Evolutionary conservation across 371 early-diverging fungal genomes (phyloP), one percentile per base, ranked within the genome.

Genomic region (Mucor lusitanicus): DNA sequence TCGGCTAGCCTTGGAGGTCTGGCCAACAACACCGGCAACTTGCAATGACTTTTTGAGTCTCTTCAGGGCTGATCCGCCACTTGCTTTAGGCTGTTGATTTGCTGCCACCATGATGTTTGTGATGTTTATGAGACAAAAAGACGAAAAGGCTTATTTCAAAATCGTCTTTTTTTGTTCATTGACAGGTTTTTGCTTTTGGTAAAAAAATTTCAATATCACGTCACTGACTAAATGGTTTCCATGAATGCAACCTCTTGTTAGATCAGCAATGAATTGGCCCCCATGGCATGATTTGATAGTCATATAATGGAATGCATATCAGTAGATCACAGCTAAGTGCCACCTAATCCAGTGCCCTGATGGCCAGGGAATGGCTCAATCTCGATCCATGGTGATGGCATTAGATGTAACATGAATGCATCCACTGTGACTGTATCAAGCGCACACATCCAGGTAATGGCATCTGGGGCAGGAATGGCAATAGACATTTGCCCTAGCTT

Each of bases 21-120:
- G 88, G 6, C 95, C 93, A n/a, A 95, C 88, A 0, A 94, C 79
- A 28, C 95, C 95, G 0, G 92, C 91, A 5, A 83, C 77, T 53
- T 88, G 88, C 15, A 95, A 81, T 13, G 91, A 87, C 19, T 84
- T 73, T 59, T 91, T 92, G 53, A 96, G 88, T 63, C 90, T 81
- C 77, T 94, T 94, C n/a, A 96, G 82, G 15, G 91, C 89, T 46
- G 89, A 89, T 72, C 82, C 84, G 30, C 83, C 83, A 57, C 71
- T 74, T 58, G 64, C 67, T 71, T 82, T 75, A 30, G 73, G 71
- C 15, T 70, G 42, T 55, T 61, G 53, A 30, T 40, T 70, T 32
- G 66, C 42, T 46, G 73, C 63, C 11, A 73, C 73, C 73, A 73
- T 77, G 19, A 25, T 50, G 23, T 13, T 23, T 32, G 15, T 15